Base-by-base conservation (phyloP, 352 stramenopile genomes). In the Albugo candida region DNA sequence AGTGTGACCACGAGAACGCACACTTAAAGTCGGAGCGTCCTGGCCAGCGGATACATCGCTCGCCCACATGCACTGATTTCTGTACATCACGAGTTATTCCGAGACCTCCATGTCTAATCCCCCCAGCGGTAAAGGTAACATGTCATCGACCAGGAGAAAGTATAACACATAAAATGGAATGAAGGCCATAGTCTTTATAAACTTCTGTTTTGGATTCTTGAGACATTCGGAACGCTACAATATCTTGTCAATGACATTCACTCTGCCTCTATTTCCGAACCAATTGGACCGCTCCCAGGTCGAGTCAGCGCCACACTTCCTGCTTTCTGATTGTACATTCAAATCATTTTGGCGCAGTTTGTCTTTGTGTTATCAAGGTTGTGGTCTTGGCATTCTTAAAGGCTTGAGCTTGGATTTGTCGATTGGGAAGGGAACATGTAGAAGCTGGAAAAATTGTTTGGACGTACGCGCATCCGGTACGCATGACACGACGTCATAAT, bases 91-190 rank as follows among this genome's bases (percentile, higher is more conserved):
- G 12, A 88, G 47, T 36, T 92, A 75, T 46, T 88, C 78, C 14
- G 70, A 87, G 20, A 71, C 53, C 48, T 92, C 78, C n/a, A 92
- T 62, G 13, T 73, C 74, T n/a, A 76, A 69, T 6, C 79, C 48
- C 20, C 71, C 71, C 44, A 73, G 59, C n/a, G n/a, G n/a, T n/a
- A n/a, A n/a, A 0, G 76, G 74, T 21, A 88, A 43, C 60, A 82
- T 83, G 21, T 86, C 72, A 51, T 92, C 78, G 42, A 88, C 78
- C 41, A 92, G 51, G 0, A 75, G 75, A n/a, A 92, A 64, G 58
- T 88, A 92, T 52, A 92, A 88, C 0, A 75, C 78, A 12, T 76
- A 75, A 60, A 92, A 92, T 13, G 73, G 73, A 27, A 76, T 88
- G 20, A 66, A 79, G 12, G 87, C 31, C 27, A 85, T 52, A 4